phyloP scores from a whole-genome alignment of 1,284 basidiomycete genomes.

The Ganoderma resinaceum region DNA sequence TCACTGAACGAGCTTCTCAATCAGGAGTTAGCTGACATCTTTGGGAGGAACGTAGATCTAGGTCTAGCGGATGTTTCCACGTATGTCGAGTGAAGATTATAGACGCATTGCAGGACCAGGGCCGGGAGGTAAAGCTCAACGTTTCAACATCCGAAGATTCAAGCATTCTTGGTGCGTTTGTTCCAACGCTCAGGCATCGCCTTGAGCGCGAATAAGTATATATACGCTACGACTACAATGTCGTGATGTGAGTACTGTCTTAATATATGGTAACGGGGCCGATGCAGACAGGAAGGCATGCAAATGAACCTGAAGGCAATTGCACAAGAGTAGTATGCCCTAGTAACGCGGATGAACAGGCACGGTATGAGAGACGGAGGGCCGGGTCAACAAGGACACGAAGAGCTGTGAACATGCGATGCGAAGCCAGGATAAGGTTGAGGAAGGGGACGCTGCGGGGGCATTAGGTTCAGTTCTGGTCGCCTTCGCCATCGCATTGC shows the following conservation, averaged over 20 bases:
- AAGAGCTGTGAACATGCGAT: not conserved
- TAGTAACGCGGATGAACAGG: not conserved
- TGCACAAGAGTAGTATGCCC: not conserved
- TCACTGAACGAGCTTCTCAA: constrained; percentile 75
- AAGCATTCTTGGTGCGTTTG: not conserved
- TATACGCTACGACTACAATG: constrained; percentile 1
- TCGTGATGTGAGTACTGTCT: no score
- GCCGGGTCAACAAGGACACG: not conserved
- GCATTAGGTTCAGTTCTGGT: constrained; percentile 11
- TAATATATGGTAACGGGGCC: not conserved
- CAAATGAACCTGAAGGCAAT: not conserved
- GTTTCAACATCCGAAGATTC: no score
- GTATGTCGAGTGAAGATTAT: constrained; percentile 17
- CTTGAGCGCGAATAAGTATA: not conserved
- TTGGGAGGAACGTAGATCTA: constrained; percentile 40
- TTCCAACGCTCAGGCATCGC: not conserved
- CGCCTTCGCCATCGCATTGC: constrained; percentile 39
- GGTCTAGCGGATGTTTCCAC: constrained; percentile 33
- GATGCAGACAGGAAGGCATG: not conserved
- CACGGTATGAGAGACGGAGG: not conserved
- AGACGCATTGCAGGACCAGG: not conserved
- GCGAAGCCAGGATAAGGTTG: not conserved
- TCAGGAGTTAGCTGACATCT: constrained; percentile 58
- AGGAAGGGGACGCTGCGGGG: not conserved
- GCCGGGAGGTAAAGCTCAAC: not conserved